Base-by-base conservation (phyloP, 345 rosid genomes). In the Populus euphratica region DNA sequence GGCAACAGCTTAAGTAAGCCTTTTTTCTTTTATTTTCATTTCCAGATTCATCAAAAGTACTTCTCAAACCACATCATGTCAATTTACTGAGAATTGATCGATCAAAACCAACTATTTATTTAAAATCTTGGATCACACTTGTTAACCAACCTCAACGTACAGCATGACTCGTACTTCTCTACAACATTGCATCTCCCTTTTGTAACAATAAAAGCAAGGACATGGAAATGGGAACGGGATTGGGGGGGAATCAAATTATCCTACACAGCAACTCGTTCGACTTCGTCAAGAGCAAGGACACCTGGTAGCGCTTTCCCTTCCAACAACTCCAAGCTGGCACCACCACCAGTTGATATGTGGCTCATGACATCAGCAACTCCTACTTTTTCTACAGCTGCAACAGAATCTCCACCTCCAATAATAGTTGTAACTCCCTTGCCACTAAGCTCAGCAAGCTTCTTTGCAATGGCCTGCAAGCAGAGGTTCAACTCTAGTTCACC, bases 271-370 rank as follows among this genome's bases (percentile, higher is more conserved):
- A 86, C 88, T 33, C 81, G 83, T 54, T 7, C 27, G 47, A 93
- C 97, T 69, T 92, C 95, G 8, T 92, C 93, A 14, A 92, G 91
- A 74, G 97, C 97, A 41, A 91, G 78, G 68, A 92, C 95, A 85
- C 95, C 95, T 7, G 97, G 97, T 78, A 92, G 95, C 74, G 84
- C 88, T 81, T 92, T 91, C 4, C 97, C 97, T 79, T 92, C 97
- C 75, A 92, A 84, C 85, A 92, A 82, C 83, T 92, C 97, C 89
- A 92, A 89, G 85, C 97, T 91, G 23, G 97, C 97, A 82, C 97
- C 97, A 1, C 97, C 97, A 77, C 97, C 97, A 0, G 95, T 92
- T 70, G 97, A 92, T 78, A 92, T 92, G 90, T 92, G 97, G 68
- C 97, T 91, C 97, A 92, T 91, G 47, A 85, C 88, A 41, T 85